phyloP scores from a whole-genome alignment of 352 stramenopile genomes.

The Globisporangium lucens region DNA sequence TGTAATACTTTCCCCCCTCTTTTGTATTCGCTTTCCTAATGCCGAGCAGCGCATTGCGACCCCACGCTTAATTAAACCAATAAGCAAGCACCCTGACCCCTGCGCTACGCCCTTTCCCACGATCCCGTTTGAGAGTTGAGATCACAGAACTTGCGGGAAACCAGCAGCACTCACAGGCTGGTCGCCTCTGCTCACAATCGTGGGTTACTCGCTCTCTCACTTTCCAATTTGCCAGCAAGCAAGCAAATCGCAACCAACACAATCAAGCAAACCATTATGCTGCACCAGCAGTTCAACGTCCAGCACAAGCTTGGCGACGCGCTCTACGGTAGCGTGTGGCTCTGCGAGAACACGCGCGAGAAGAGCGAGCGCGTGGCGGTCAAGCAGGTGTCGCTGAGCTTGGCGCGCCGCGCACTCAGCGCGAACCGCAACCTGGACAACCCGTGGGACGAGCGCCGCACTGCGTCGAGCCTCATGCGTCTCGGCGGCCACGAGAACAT shows the following conservation, averaged over 20 bases:
- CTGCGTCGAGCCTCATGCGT: constrained; percentile 20
- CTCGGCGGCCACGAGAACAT: constrained; percentile 38
- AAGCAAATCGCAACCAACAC: background rate
- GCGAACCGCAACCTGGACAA: constrained; percentile 27
- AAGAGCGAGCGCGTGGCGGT: constrained; percentile 29
- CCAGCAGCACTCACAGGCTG: too few relatives aligned
- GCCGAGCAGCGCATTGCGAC: background rate
- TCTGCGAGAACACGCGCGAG: constrained; percentile 28
- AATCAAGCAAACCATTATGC: background rate
- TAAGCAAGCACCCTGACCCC: background rate
- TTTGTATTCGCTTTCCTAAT: background rate
- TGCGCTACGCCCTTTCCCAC: background rate
- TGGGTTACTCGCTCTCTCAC: background rate
- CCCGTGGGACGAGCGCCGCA: constrained; percentile 35
- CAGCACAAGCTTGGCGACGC: constrained; percentile 27
- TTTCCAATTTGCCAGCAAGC: background rate
- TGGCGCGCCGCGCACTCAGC: constrained; percentile 21
- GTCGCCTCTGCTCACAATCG: background rate
- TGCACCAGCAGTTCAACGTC: constrained; percentile 23
- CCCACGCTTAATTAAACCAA: background rate
- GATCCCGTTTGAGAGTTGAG: background rate
- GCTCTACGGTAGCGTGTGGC: constrained; percentile 39
- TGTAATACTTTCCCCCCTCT: background rate
- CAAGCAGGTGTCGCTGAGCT: constrained; percentile 33
- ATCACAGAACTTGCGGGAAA: background rate